These are phyloP conservation scores for Lactarius hatsudake DNA, from an alignment of 768 basidiomycete genomes.

Conservation along the genomic window DNA sequence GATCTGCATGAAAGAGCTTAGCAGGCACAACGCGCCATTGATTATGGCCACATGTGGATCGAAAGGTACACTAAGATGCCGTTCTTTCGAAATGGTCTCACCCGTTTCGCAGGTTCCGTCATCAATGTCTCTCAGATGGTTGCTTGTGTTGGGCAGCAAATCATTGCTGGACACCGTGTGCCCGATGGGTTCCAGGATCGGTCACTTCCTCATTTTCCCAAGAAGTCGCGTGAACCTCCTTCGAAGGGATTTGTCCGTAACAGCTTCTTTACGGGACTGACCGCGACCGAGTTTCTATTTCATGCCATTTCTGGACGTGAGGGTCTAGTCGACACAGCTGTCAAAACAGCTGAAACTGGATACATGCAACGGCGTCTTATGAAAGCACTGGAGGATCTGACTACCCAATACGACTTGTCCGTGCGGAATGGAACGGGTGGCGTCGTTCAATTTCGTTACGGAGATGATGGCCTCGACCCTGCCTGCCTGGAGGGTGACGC, in stretches of 20 bases:
- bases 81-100: constrained; percentile 8
- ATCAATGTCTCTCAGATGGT: constrained; percentile 99
- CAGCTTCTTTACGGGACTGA: constrained; percentile 90
- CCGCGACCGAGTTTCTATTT: constrained; percentile 95
- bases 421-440: constrained; percentile 94
- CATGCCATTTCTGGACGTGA: constrained; percentile 99
- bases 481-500: constrained; percentile 95
- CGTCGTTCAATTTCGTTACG: constrained; percentile 95
- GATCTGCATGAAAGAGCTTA: constrained; percentile 98
- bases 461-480: constrained; percentile 96
- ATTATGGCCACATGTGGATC: constrained; percentile 99
- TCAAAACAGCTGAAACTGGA: constrained; percentile 99
- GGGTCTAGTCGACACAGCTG: constrained; percentile 97
- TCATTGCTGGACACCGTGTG: constrained; percentile 96
- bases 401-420: constrained; percentile 92
- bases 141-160: constrained; percentile 99
- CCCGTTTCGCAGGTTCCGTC: constrained; percentile 73
- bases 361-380: constrained; percentile 99
- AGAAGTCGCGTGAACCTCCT: constrained; percentile 93
- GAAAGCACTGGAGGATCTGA: constrained; percentile 98
- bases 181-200: constrained; percentile 99
- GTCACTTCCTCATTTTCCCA: constrained; percentile 97
- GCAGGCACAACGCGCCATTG: constrained; percentile 91
- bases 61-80: constrained; percentile 58
- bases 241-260: constrained; percentile 98